phyloP scores from a whole-genome alignment of 495 filamentous ascomycete species.

The Penicillium manginii region DNA sequence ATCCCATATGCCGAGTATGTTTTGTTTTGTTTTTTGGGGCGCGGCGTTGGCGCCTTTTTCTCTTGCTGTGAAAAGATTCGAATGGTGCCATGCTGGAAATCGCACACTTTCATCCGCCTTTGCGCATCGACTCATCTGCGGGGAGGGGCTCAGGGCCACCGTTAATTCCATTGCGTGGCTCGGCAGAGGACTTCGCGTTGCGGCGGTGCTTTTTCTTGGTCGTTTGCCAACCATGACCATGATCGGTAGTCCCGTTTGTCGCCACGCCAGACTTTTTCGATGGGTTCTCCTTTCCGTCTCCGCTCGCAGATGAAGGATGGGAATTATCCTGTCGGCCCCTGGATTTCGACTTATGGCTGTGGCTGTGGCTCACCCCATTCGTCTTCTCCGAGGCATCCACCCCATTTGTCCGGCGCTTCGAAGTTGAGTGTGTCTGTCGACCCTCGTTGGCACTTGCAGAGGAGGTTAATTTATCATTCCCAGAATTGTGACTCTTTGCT shows the following conservation, averaged over 20 bases:
- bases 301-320: constrained; percentile 34
- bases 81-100: not conserved
- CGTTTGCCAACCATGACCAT: constrained; percentile 50
- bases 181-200: constrained; percentile 39
- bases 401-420: constrained; percentile 39
- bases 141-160: constrained; percentile 45
- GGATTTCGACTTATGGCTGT: constrained; percentile 33
- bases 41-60: not conserved
- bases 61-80: constrained; percentile 1
- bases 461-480: not conserved
- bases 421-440: constrained; percentile 31
- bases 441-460: constrained; percentile 16
- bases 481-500: constrained; percentile 32
- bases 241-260: constrained; percentile 24
- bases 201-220: constrained; percentile 53
- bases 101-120: constrained; percentile 46
- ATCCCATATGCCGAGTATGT: not conserved
- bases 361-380: constrained; percentile 35
- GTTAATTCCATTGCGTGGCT: constrained; percentile 31
- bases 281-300: constrained; percentile 29
- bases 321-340: constrained; percentile 42
- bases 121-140: constrained; percentile 53
- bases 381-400: constrained; percentile 38
- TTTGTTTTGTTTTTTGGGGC: constrained; percentile 2
- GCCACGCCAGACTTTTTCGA: constrained; percentile 41